These are phyloP conservation scores for Rugosomyces carneus DNA, from an alignment of 1,284 basidiomycete species.

Conservation along the genomic window DNA sequence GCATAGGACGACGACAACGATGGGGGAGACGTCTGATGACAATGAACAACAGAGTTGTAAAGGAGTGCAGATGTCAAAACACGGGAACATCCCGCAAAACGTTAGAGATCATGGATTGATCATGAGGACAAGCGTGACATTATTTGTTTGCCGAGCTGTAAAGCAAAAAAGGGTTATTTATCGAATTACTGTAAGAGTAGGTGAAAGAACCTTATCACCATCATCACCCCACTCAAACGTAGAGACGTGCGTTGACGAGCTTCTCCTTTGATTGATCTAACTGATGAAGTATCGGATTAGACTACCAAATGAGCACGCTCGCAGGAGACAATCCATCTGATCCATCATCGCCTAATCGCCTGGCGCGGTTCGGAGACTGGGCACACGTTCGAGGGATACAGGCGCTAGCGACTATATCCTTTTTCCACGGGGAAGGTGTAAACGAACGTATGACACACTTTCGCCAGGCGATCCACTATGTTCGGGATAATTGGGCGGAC, in stretches of 20 bases:
- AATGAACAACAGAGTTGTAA: background rate
- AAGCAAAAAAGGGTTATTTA: background rate
- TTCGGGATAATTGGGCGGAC: conserved; percentile 12
- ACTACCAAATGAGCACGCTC: background rate
- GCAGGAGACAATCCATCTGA: background rate
- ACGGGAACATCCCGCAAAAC: background rate
- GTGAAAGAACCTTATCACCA: background rate
- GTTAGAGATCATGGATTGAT: background rate
- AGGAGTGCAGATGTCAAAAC: background rate
- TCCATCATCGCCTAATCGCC: conserved; percentile 4
- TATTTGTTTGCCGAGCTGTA: background rate
- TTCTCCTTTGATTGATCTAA: background rate
- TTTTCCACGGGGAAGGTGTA: conserved; percentile 10
- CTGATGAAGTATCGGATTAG: background rate
- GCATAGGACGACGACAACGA: background rate
- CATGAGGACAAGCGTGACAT: background rate
- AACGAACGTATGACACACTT: conserved; percentile 7
- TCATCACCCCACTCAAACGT: background rate
- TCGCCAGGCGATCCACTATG: conserved; percentile 9
- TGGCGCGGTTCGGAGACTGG: conserved; percentile 13
- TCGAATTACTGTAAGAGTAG: background rate
- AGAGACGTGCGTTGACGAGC: background rate
- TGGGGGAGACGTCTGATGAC: background rate
- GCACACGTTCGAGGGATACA: conserved; percentile 4
- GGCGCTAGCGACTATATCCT: conserved; percentile 1